A percentile compares a stretch with the other conserved stretches of the same genome.
phyloP scores from a whole-genome alignment of 345 rosid genomes.

The Erodium maritimum region DNA sequence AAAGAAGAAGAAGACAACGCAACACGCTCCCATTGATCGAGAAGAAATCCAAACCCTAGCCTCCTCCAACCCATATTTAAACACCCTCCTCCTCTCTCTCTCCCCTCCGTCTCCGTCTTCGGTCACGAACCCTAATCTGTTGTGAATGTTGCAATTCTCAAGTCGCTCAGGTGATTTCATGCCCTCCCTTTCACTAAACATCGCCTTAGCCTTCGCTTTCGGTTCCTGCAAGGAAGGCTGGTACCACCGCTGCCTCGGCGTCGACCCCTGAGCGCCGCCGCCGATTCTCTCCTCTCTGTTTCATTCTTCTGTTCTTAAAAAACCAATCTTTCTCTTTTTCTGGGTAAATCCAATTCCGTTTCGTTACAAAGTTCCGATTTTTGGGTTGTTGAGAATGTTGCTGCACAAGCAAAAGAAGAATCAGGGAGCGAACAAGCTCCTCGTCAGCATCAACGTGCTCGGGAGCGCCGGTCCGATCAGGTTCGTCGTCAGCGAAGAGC shows the following conservation, averaged over 20 bases:
- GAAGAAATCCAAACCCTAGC: no score
- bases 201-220: constrained; percentile 49
- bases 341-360: no score
- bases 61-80: no score
- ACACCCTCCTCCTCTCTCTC: no score
- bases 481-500: constrained; percentile 66
- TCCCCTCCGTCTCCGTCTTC: no score
- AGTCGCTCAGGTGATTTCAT: constrained; percentile 29
- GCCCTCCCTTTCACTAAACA: constrained; percentile 94
- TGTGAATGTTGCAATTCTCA: constrained; percentile 96
- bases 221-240: constrained; percentile 99
- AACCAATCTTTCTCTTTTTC: no score
- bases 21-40: no score
- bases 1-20: no score
- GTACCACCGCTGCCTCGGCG: constrained; percentile 96
- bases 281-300: not conserved
- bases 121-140: no score
- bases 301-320: no score
- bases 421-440: constrained; percentile 43
- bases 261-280: constrained; percentile 56
- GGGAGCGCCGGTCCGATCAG: constrained; percentile 99
- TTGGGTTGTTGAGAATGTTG: no score
- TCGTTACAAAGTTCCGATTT: no score
- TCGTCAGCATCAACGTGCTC: constrained; percentile 67
- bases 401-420: constrained; percentile 81